Evolutionary conservation across 2,329 filamentous ascomycete species (phyloP), one percentile per base, ranked within the genome.

Genomic region (Sclerotinia subarctica): DNA sequence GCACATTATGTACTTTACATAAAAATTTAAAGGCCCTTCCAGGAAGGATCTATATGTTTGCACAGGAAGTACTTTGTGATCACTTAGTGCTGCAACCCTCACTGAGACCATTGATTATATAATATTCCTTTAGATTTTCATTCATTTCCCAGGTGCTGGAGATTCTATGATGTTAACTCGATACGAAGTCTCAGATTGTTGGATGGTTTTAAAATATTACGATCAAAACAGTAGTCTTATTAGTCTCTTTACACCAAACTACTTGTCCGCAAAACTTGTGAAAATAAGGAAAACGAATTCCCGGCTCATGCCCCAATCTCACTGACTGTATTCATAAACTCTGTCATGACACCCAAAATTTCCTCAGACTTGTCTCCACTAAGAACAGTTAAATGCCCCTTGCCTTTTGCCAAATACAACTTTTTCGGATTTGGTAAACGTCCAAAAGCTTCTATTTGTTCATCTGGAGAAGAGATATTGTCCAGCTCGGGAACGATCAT

Each of bases 321-420:
- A 17, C 6, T 32, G 35, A 19, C 59, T 13, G 38, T 51, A 24
- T 32, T 29, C 10, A 63, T 51, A 19, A 63, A 63, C 10, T 63
- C 44, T 8, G 19, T 47, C 44, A 46, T 42, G 62, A 69, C 56
- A 19, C 70, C 69, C 57, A 73, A 64, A 52, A 74, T 68, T 35
- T 51, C 60, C n/a, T 68, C 67, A 10, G 71, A 65, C 38, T 70
- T 65, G 19, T 74, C 70, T 24, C 75, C 76, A 68, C 63, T 70
- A 21, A 76, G 65, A 35, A 77, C 70, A 63, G 74, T 69, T 51
- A 77, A 49, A 70, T 78, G 76, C 2, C 71, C 75, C 63, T 70
- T 75, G 5, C 71, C 75, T 2, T 66, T 49, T 13, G 70, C 74
- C 49, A 77, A 32, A 62, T 72, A 67, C 56, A 70, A 35, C 56